Evolutionary conservation across 768 basidiomycete species (phyloP).

Genomic region (Termitomyces sp.): DNA sequence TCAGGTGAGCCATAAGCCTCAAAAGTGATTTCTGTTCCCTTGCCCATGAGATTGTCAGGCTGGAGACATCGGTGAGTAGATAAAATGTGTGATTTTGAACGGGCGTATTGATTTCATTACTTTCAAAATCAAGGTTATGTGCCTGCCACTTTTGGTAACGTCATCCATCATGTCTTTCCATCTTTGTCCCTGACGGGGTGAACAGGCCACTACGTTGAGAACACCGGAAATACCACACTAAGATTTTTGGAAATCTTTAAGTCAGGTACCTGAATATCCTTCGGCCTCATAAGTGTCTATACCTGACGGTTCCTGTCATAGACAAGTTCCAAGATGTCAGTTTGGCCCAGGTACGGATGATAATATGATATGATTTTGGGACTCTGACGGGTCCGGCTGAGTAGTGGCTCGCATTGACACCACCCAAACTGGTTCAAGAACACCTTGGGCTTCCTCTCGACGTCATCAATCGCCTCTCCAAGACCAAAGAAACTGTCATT

Average conservation of each 20-base stretch:
- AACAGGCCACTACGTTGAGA: slow-evolving; percentile 52
- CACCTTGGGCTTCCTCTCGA: slow-evolving; percentile 13
- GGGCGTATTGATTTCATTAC: slow-evolving; percentile 5
- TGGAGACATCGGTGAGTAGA: slow-evolving; percentile 52
- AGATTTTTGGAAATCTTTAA: slow-evolving; percentile 48
- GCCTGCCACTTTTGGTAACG: slow-evolving; percentile 51
- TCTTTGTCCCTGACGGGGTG: slow-evolving; percentile 2
- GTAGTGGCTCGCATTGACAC: slow-evolving; percentile 24
- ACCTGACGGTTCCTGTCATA: slow-evolving; percentile 4
- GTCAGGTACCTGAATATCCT: slow-evolving; percentile 24
- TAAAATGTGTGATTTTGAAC: neutral
- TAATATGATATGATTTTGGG: neutral
- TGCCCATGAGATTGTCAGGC: slow-evolving; percentile 25
- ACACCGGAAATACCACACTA: slow-evolving; percentile 47
- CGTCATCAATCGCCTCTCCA: slow-evolving; percentile 30
- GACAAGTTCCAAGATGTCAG: slow-evolving; percentile 36
- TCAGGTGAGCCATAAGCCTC: slow-evolving; percentile 29
- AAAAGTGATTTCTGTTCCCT: neutral
- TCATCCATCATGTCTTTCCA: neutral
- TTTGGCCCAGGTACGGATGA: slow-evolving; percentile 38
- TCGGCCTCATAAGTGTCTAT: neutral
- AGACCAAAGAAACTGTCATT: slow-evolving; percentile 37
- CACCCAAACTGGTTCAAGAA: slow-evolving; percentile 17
- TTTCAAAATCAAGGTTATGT: slow-evolving; percentile 40
- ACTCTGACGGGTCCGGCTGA: neutral